Base-by-base conservation (phyloP, 2,329 filamentous ascomycete species). In the Fusarium neocosmosporiellum region DNA sequence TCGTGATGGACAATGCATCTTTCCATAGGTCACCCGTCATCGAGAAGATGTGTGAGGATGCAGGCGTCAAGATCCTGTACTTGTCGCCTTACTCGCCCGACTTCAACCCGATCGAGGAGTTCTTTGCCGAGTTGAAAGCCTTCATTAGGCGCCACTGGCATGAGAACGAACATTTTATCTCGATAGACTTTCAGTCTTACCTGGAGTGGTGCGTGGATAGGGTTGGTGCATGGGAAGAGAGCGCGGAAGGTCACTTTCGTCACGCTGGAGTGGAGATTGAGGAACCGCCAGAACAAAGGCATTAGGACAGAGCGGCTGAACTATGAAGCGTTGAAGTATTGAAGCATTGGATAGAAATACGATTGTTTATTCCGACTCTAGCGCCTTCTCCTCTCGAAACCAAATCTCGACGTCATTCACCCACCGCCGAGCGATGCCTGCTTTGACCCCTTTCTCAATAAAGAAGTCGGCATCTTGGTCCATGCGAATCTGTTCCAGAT, bases 1-100 rank as follows among this genome's bases (percentile, higher is more conserved):
- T 82, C 7, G 68, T 82, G 9, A 82, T 83, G 71, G 80, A 83
- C 63, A 82, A 81, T 69, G 78, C 78, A 18, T 79, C 78, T 16
- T 78, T 78, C 58, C 76, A 82, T 71, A 64, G 72, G 34, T 77
- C 67, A 43, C 71, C 75, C 11, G 68, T 66, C 27, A 75, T 81
- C n/a, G 20, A 63, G 59, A 66, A 80, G 66, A 71, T 82, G 71
- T 81, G 70, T 39, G 58, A 36, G 16, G 65, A 75, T 5, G 73
- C 69, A 13, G 71, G 73, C 1, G 71, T 77, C 0, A 50, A 59
- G 18, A n/a, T 77, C 11, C 14, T 62, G 11, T 69, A 63, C 31
- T 37, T 71, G 11, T 54, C 70, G 24, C 73, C 72, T 3, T 78
- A 78, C 61, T 77, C 71, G 18, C 75, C 67, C 2, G 69, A 77